Percentiles rank a stretch among this genome's conserved stretches.
phyloP scores from a whole-genome alignment of 2,329 filamentous ascomycete genomes.

The Clonostachys rhizophaga region DNA sequence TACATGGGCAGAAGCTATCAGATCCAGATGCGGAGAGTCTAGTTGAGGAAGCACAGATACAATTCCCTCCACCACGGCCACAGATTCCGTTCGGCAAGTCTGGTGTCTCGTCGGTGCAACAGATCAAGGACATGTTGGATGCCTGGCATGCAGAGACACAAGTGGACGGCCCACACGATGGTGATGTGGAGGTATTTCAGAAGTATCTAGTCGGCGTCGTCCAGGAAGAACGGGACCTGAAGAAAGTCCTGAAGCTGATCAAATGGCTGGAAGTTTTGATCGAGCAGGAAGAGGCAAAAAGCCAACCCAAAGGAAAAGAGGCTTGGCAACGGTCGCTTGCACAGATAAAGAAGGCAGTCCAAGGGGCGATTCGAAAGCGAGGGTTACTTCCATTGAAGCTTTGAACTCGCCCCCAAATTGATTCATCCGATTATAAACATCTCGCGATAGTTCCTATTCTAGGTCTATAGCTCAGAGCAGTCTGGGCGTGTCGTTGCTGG shows the following conservation, averaged over 20 bases:
- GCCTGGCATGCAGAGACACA: conserved; percentile 73
- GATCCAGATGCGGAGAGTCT: conserved; percentile 8
- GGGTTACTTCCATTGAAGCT: conserved; percentile 53
- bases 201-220: conserved; percentile 72
- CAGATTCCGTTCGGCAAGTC: conserved; percentile 41
- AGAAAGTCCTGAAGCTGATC: conserved; percentile 66
- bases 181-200: conserved; percentile 72
- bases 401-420: conserved; percentile 10
- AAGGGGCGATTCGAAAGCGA: conserved; percentile 48
- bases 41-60: conserved; percentile 34
- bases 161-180: conserved; percentile 69
- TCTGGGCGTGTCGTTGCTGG: no score
- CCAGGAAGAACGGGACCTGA: conserved; percentile 69
- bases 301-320: conserved; percentile 21
- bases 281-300: conserved; percentile 35
- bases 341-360: conserved; percentile 43
- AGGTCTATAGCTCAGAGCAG: no score
- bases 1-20: neutral
- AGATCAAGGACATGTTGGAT: conserved; percentile 69
- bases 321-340: conserved; percentile 41
- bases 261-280: conserved; percentile 62
- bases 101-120: conserved; percentile 35
- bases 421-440: no score
- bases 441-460: no score
- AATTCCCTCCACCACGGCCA: conserved; percentile 39